Percentiles rank a stretch among this genome's conserved stretches.
Conservation (phyloP, 2,329 filamentous ascomycete genomes). For the Sporothrix pallida region DNA sequence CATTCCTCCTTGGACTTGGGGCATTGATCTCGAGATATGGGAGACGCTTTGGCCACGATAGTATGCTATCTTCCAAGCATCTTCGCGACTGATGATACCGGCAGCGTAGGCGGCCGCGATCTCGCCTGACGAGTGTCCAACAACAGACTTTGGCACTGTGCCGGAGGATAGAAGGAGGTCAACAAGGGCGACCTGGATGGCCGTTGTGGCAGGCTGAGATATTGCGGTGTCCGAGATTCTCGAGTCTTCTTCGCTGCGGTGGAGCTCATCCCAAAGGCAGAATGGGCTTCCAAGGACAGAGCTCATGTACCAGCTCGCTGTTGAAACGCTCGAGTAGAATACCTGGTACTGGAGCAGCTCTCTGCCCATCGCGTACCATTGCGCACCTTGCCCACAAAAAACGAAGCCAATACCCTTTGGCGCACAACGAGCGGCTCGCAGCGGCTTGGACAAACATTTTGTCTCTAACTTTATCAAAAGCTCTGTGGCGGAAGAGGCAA, state of each 20-base stretch:
- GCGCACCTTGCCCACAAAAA: slow-evolving; percentile 48
- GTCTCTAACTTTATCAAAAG: slow-evolving; percentile 43
- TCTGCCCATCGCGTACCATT: slow-evolving; percentile 48
- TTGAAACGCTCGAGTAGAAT: slow-evolving; percentile 42
- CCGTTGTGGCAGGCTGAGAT: slow-evolving; percentile 44
- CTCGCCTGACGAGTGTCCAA: slow-evolving; percentile 49
- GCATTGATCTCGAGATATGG: slow-evolving; percentile 36
- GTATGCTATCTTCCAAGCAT: slow-evolving; percentile 46
- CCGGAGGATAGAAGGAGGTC: slow-evolving; percentile 43
- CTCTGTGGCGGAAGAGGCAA: slow-evolving; percentile 33
- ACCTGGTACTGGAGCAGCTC: slow-evolving; percentile 44
- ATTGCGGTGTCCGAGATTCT: slow-evolving; percentile 42
- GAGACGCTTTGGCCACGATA: slow-evolving; percentile 44
- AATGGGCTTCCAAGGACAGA: slow-evolving; percentile 39
- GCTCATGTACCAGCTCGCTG: slow-evolving; percentile 42
- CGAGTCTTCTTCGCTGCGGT: slow-evolving; percentile 29
- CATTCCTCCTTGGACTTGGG: slow-evolving; percentile 50
- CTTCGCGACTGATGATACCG: slow-evolving; percentile 40
- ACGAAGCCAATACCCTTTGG: slow-evolving; percentile 40
- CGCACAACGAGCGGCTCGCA: slow-evolving; percentile 28
- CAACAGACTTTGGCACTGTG: slow-evolving; percentile 41
- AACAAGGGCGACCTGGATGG: slow-evolving; percentile 47
- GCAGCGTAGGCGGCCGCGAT: slow-evolving; percentile 48
- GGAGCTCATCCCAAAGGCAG: slow-evolving; percentile 39
- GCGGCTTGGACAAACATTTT: slow-evolving; percentile 27